Evolutionary conservation across 192 early-diverging fungal genomes (phyloP).

Genomic region (Coemansia sp.): DNA sequence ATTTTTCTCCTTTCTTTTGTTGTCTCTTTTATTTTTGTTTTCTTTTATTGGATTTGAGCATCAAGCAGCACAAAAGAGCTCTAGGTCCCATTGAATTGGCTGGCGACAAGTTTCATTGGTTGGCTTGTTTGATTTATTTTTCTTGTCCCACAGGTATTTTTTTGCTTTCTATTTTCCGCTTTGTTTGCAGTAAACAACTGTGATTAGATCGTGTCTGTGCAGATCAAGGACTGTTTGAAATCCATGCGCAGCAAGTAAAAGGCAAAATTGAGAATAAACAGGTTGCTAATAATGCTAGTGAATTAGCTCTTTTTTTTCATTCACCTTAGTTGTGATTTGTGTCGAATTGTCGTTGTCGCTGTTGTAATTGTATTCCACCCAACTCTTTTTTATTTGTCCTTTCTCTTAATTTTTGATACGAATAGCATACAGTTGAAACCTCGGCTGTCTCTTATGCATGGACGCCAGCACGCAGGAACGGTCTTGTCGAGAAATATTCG

Average conservation of each 20-base stretch:
- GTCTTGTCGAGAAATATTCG: conserved; percentile 14
- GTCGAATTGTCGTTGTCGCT: no score
- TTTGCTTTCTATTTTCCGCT: not conserved
- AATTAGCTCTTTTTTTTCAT: not conserved
- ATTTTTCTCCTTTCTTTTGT: conserved; percentile 2
- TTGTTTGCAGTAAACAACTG: conserved; percentile 1
- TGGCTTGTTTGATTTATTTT: not conserved
- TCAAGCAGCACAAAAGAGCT: no score
- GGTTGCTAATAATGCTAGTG: no score
- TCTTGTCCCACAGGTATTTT: not conserved
- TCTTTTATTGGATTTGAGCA: no score
- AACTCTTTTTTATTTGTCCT: no score
- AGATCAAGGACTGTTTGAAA: not conserved
- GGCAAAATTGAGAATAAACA: not conserved
- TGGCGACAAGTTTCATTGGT: not conserved
- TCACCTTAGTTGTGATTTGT: no score
- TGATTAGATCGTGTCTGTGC: not conserved
- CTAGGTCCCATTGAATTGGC: no score
- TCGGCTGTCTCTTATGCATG: not conserved
- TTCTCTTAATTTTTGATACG: no score
- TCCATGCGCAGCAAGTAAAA: conserved; percentile 8
- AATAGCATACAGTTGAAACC: no score
- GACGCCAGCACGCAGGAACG: not conserved
- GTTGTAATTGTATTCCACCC: no score
- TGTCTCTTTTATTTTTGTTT: not conserved